These are phyloP conservation scores for Suillus plorans DNA, from an alignment of 768 basidiomycete species.

Conservation along the genomic window DNA sequence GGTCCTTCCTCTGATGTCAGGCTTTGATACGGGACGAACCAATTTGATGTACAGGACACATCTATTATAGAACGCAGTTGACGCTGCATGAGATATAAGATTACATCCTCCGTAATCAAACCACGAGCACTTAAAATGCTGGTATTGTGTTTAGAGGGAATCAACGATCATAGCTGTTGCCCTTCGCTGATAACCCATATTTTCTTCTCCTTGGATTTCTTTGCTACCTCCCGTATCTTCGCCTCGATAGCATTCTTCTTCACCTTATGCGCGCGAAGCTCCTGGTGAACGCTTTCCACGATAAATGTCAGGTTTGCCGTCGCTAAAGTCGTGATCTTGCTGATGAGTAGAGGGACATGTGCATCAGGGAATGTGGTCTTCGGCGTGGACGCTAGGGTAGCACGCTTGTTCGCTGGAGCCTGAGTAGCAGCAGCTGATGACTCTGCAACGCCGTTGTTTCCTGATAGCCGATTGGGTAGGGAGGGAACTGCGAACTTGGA, in stretches of 20 bases:
- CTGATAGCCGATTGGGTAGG: slow-evolving; percentile 39
- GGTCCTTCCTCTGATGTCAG: not conserved
- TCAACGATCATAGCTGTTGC: not conserved
- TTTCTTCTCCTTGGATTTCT: slow-evolving; percentile 72
- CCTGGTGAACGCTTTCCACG: slow-evolving; percentile 71
- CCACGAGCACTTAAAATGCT: not conserved
- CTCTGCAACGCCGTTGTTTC: slow-evolving; percentile 16
- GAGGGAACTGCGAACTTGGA: slow-evolving; percentile 47
- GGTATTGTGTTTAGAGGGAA: not conserved
- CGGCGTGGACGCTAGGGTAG: slow-evolving; percentile 26
- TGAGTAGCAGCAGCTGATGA: slow-evolving; percentile 15
- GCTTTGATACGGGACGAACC: not conserved
- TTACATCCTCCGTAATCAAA: not conserved
- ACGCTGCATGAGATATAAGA: not conserved
- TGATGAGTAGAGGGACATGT: slow-evolving; percentile 57
- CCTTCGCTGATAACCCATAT: slow-evolving; percentile 65
- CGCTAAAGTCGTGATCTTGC: slow-evolving; percentile 61
- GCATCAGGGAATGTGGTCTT: slow-evolving; percentile 70
- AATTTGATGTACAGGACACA: not conserved
- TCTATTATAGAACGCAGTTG: not conserved
- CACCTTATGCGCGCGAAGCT: slow-evolving; percentile 65
- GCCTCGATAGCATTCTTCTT: slow-evolving; percentile 85
- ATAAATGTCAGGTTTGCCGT: slow-evolving; percentile 65
- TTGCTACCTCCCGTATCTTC: slow-evolving; percentile 74
- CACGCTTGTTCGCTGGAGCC: slow-evolving; percentile 27